Percentiles rank a stretch among this genome's conserved stretches.
phyloP scores from a whole-genome alignment of 345 rosid species.

The Gossypium longicalyx region DNA sequence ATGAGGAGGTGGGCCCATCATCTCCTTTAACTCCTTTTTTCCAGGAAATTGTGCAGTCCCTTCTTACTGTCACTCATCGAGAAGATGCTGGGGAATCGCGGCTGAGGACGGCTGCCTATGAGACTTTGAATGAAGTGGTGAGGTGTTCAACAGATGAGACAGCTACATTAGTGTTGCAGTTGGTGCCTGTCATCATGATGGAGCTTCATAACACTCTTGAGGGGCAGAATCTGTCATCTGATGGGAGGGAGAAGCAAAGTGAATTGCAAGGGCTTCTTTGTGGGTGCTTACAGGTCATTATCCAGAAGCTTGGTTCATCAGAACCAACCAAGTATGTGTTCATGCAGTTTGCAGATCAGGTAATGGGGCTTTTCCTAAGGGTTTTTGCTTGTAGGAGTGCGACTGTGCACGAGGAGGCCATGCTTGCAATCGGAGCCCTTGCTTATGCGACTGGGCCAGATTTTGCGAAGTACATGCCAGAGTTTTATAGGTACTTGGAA shows the following conservation, averaged over 20 bases:
- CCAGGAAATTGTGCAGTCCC: constrained; percentile 70
- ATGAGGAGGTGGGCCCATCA: constrained; percentile 46
- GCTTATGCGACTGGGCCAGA: constrained; percentile 68
- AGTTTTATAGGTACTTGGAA: constrained; percentile 66
- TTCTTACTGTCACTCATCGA: constrained; percentile 65
- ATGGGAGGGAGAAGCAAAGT: constrained; percentile 58
- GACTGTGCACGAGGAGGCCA: constrained; percentile 77
- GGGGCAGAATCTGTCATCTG: constrained; percentile 52
- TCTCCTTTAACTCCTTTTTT: constrained; percentile 66
- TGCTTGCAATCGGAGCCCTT: constrained; percentile 77
- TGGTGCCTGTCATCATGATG: constrained; percentile 56
- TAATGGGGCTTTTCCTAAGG: constrained; percentile 70
- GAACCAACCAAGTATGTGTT: constrained; percentile 56
- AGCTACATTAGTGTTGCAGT: constrained; percentile 53
- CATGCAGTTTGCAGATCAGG: constrained; percentile 67
- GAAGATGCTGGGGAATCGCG: constrained; percentile 75
- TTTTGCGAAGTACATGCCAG: constrained; percentile 72
- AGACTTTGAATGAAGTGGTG: constrained; percentile 65
- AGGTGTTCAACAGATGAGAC: constrained; percentile 73
- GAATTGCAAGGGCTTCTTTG: constrained; percentile 75
- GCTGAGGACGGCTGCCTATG: constrained; percentile 66
- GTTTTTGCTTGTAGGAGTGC: constrained; percentile 73
- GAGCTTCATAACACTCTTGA: constrained; percentile 73
- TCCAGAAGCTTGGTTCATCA: constrained; percentile 63
- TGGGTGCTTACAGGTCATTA: constrained; percentile 70